Base-by-base conservation (phyloP, 2,329 filamentous ascomycete species). In the Colletotrichum aenigma region DNA sequence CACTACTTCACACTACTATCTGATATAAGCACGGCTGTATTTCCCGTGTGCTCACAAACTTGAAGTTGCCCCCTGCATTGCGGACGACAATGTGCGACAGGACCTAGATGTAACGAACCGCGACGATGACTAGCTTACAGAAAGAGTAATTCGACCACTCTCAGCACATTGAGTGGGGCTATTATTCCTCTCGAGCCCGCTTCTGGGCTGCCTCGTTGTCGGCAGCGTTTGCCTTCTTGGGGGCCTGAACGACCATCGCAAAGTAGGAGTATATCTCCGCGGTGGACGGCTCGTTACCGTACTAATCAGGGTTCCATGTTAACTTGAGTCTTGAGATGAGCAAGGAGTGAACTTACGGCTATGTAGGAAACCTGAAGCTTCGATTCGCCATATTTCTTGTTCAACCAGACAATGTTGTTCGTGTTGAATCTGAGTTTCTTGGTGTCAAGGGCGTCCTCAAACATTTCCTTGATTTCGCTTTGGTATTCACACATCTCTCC, bases 391-490 rank as follows among this genome's bases (percentile, higher is more conserved):
- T 66, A 55, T 9, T 55, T 66, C 36, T 52, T 16, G 24, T 66
- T 66, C 13, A 66, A 15, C 64, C 64, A 66, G 38, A 66, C 12
- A 13, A 66, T 55, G 7, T 21, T 30, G 1, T 66, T n/a, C 4
- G 64, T 6, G 26, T 52, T 24, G 38, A 66, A 60, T 7, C 26
- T n/a, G 26, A 60, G 3, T 3, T 18, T 32, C 2, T 52, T 13
- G 10, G 6, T 18, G 0, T 9, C 4, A 4, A 66, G 38, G 13
- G 9, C 16, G 0, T 2, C 3, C 8, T 55, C 7, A 7, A 52
- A 9, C 6, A 52, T 34, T 18, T 65, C 62, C 8, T 52, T 24
- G 24, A 32, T 2, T 24, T 52, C 62, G 8, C 5, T 16, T 8
- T n/a, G 3, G 12, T 28, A 26, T 18, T 60, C 26, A 4, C 3